phyloP scores from a whole-genome alignment of 1,284 basidiomycete species.

The Naganishia liquefaciens region DNA sequence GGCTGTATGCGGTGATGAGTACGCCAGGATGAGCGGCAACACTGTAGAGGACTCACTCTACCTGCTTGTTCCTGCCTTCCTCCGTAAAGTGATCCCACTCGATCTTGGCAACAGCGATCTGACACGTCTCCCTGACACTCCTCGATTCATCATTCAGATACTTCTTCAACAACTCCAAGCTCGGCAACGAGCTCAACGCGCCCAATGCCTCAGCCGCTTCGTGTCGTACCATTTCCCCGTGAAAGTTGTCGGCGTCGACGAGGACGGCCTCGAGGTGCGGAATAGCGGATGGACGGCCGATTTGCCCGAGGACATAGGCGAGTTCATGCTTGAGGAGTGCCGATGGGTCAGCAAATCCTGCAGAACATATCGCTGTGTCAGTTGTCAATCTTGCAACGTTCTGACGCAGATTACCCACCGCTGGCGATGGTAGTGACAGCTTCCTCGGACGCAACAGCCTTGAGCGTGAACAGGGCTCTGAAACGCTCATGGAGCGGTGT shows the following conservation, averaged over 20 bases:
- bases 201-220: slow-evolving; percentile 99
- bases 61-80: slow-evolving; percentile 50
- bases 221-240: slow-evolving; percentile 89
- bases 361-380: background rate
- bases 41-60: slow-evolving; percentile 43
- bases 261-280: slow-evolving; percentile 78
- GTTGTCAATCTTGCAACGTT: background rate
- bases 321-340: slow-evolving; percentile 95
- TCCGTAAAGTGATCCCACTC: slow-evolving; percentile 72
- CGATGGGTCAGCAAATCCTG: slow-evolving; percentile 83
- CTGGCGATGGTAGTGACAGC: slow-evolving; percentile 83
- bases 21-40: background rate
- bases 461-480: slow-evolving; percentile 89
- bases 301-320: slow-evolving; percentile 95
- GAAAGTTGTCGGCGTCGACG: slow-evolving; percentile 59
- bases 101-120: slow-evolving; percentile 94
- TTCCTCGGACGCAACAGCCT: slow-evolving; percentile 70
- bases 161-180: slow-evolving; percentile 70
- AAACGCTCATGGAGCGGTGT: slow-evolving; percentile 86
- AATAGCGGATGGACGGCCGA: slow-evolving; percentile 72
- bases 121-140: slow-evolving; percentile 92
- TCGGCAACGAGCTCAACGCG: slow-evolving; percentile 73
- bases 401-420: slow-evolving; percentile 57
- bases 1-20: slow-evolving; percentile 47
- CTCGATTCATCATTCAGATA: slow-evolving; percentile 74